Conservation (phyloP, 2,329 filamentous ascomycete species). For the Hypomyces rosellus region DNA sequence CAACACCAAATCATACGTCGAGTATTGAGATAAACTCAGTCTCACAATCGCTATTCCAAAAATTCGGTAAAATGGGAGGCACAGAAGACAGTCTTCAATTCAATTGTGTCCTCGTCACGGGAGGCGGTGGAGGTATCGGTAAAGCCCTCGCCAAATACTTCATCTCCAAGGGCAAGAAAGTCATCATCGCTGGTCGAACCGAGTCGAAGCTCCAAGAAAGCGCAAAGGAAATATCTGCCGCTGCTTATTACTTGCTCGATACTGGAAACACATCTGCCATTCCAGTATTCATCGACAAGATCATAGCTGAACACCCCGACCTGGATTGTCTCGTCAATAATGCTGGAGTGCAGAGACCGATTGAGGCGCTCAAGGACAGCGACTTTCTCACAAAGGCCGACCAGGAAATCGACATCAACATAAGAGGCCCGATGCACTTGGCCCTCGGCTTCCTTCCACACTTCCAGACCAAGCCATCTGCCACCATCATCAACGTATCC, state of each 20-base stretch:
- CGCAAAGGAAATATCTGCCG: slow-evolving; percentile 36
- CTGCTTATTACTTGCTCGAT: slow-evolving; percentile 47
- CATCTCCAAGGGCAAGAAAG: slow-evolving; percentile 39
- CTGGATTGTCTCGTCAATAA: slow-evolving; percentile 56
- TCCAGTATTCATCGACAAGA: slow-evolving; percentile 36
- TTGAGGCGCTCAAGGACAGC: slow-evolving; percentile 35
- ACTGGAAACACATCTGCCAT: slow-evolving; percentile 40
- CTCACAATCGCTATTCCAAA: too few relatives aligned
- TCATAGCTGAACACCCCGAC: slow-evolving; percentile 40
- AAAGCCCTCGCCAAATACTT: slow-evolving; percentile 41
- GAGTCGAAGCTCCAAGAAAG: slow-evolving; percentile 45
- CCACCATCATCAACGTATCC: slow-evolving; percentile 48
- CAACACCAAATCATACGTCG: too few relatives aligned
- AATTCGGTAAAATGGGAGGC: too few relatives aligned
- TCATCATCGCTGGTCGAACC: slow-evolving; percentile 48
- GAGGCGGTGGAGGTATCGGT: slow-evolving; percentile 47
- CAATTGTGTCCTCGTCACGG: slow-evolving; percentile 42
- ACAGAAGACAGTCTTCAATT: slow-evolving; percentile 22
- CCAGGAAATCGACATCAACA: slow-evolving; percentile 52
- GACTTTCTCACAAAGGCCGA: slow-evolving; percentile 46
- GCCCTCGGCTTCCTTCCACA: slow-evolving; percentile 42
- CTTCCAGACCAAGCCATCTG: slow-evolving; percentile 34
- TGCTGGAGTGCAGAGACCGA: slow-evolving; percentile 49
- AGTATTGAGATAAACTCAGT: too few relatives aligned
- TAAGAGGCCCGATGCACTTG: slow-evolving; percentile 52